Evolutionary conservation across 2,329 filamentous ascomycete species (phyloP).

Genomic region (Aschersonia sp.): DNA sequence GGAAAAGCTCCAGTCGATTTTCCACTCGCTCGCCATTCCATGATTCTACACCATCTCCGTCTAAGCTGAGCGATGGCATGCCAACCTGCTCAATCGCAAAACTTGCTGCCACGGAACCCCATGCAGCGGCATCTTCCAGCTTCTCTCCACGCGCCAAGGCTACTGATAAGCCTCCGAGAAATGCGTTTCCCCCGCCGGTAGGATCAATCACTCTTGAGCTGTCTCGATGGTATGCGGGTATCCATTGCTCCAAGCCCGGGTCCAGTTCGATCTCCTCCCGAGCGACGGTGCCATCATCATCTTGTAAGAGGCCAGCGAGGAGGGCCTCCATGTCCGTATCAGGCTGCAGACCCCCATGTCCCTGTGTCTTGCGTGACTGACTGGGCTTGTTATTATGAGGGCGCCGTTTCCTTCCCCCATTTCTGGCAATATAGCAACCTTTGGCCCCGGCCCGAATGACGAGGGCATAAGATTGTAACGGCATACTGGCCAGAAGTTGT

Average conservation of each 20-base stretch:
- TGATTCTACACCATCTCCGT: conserved; percentile 32
- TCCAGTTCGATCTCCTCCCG: conserved; percentile 47
- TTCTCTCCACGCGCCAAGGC: conserved; percentile 43
- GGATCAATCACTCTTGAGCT: conserved; percentile 60
- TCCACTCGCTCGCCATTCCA: conserved; percentile 46
- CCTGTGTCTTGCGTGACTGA: conserved; percentile 23
- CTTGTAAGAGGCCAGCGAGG: conserved; percentile 42
- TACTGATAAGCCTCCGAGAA: conserved; percentile 49
- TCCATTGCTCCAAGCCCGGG: conserved; percentile 54
- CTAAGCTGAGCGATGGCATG: conserved; percentile 44
- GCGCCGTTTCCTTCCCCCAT: conserved; percentile 31
- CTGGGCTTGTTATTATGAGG: background rate
- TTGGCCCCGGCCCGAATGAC: conserved; percentile 58
- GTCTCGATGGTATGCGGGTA: conserved; percentile 58
- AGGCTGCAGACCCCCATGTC: conserved; percentile 36
- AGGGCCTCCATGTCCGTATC: conserved; percentile 50
- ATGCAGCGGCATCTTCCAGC: conserved; percentile 57
- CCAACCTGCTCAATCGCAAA: conserved; percentile 94
- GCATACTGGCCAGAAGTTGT: conserved; percentile 48
- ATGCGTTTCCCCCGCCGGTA: conserved; percentile 87
- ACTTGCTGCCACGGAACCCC: conserved; percentile 72
- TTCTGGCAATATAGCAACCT: conserved; percentile 52
- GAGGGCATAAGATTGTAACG: conserved; percentile 48
- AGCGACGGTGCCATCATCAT: conserved; percentile 35
- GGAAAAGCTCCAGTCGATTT: conserved; percentile 26